These are phyloP conservation scores for Auricularia sp. DNA, from an alignment of 768 basidiomycete genomes.

Conservation along the genomic window DNA sequence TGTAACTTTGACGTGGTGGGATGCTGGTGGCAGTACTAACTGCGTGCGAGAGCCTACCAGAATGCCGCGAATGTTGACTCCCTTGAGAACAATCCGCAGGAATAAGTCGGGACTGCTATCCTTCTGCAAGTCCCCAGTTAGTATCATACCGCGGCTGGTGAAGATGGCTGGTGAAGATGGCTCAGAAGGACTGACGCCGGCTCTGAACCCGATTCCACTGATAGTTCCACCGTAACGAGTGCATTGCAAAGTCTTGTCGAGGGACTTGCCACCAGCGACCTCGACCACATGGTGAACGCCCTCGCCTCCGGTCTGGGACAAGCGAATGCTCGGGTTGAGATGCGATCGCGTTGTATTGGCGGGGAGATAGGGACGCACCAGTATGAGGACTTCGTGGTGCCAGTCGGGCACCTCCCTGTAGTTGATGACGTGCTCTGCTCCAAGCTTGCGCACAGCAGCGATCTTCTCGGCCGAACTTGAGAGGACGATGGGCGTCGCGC, in stretches of 20 bases:
- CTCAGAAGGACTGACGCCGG: slow-evolving; percentile 21
- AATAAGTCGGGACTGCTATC: slow-evolving; percentile 13
- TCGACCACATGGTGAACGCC: slow-evolving; percentile 32
- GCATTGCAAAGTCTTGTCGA: slow-evolving; percentile 33
- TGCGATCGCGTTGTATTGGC: too few relatives aligned
- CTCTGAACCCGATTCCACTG: slow-evolving; percentile 43
- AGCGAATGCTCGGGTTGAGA: too few relatives aligned
- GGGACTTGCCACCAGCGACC: slow-evolving; percentile 47
- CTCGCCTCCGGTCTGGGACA: slow-evolving; percentile 19
- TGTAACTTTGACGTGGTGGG: not conserved
- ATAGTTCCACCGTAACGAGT: slow-evolving; percentile 35
- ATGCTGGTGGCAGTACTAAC: slow-evolving; percentile 23
- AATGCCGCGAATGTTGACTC: slow-evolving; percentile 39
- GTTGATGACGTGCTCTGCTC: slow-evolving; percentile 49
- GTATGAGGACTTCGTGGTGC: slow-evolving; percentile 40
- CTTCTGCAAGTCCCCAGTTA: too few relatives aligned
- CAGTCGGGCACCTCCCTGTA: slow-evolving; percentile 49
- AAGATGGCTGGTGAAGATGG: too few relatives aligned
- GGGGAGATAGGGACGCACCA: slow-evolving; percentile 25
- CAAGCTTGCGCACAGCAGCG: slow-evolving; percentile 39
- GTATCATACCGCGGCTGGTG: not conserved
- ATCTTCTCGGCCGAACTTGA: slow-evolving; percentile 61
- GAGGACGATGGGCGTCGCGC: slow-evolving; percentile 55
- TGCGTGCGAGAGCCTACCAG: slow-evolving; percentile 50
- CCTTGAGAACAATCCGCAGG: slow-evolving; percentile 27